phyloP scores from a whole-genome alignment of 805 yeast genomes.

The Lachancea kluyveri region DNA sequence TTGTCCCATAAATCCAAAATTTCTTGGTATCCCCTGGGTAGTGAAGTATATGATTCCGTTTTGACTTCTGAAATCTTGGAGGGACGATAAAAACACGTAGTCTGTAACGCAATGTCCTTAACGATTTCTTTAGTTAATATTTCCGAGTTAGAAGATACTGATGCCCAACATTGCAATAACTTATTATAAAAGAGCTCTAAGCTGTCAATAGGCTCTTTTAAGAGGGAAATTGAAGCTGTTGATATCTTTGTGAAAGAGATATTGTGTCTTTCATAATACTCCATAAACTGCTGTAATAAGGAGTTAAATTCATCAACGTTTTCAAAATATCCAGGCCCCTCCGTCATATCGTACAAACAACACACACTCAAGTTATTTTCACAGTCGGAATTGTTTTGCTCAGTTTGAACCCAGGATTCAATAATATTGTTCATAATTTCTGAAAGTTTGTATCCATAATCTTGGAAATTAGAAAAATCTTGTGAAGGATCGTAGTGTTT shows the following conservation, averaged over 20 bases:
- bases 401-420: slow-evolving; percentile 8
- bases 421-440: slow-evolving; percentile 17
- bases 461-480: slow-evolving; percentile 45
- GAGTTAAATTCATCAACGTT: slow-evolving; percentile 22
- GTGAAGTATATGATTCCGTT: slow-evolving; percentile 4
- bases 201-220: slow-evolving; percentile 15
- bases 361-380: neutral
- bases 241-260: slow-evolving; percentile 15
- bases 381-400: neutral
- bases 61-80: slow-evolving; percentile 7
- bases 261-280: slow-evolving; percentile 19
- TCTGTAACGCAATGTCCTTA: slow-evolving; percentile 15
- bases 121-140: slow-evolving; percentile 15
- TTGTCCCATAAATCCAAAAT: slow-evolving; percentile 24
- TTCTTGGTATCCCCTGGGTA: slow-evolving; percentile 12
- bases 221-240: slow-evolving; percentile 10
- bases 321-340: slow-evolving; percentile 10
- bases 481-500: slow-evolving; percentile 18
- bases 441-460: slow-evolving; percentile 24
- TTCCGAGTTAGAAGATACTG: slow-evolving; percentile 14
- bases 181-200: slow-evolving; percentile 21
- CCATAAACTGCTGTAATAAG: slow-evolving; percentile 22
- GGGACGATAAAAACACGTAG: slow-evolving; percentile 11
- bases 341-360: slow-evolving; percentile 12
- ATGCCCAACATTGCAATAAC: slow-evolving; percentile 27